Conservation (phyloP, 73 alveolate genomes). For the Blepharisma japonicum region DNA sequence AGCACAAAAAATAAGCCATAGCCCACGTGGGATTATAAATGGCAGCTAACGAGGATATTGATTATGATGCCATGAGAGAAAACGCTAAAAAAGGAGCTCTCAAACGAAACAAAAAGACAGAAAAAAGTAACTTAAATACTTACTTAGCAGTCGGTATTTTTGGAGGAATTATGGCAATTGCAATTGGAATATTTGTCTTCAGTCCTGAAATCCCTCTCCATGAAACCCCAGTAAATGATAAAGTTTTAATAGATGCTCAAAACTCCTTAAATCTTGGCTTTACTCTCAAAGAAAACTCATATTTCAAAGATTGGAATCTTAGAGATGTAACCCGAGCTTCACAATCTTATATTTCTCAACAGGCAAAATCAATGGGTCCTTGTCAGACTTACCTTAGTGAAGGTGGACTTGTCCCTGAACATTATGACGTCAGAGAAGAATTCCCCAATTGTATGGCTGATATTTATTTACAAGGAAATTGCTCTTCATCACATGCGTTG, state of each 20-base stretch:
- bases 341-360: neutral
- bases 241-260: neutral
- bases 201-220: neutral
- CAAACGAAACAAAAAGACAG: slow-evolving; percentile 8
- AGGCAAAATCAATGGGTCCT: neutral
- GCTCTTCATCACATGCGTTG: slow-evolving; percentile 79
- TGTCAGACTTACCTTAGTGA: neutral
- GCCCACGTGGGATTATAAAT: slow-evolving; percentile 20
- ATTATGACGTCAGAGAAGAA: slow-evolving; percentile 39
- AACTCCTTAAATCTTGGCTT: neutral
- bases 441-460: slow-evolving; percentile 47
- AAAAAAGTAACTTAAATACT: neutral
- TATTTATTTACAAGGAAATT: slow-evolving; percentile 52
- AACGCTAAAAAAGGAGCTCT: slow-evolving; percentile 23
- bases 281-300: neutral
- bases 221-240: neutral
- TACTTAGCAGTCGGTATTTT: neutral
- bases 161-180: slow-evolving; percentile 25
- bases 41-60: slow-evolving; percentile 1
- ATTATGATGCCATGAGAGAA: neutral
- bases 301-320: slow-evolving; percentile 17
- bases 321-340: slow-evolving; percentile 1
- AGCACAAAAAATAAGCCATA: neutral
- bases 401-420: neutral
- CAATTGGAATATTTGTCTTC: neutral